Base-by-base conservation (phyloP, 2,329 filamentous ascomycete genomes). In the Fusarium gaditjirri region DNA sequence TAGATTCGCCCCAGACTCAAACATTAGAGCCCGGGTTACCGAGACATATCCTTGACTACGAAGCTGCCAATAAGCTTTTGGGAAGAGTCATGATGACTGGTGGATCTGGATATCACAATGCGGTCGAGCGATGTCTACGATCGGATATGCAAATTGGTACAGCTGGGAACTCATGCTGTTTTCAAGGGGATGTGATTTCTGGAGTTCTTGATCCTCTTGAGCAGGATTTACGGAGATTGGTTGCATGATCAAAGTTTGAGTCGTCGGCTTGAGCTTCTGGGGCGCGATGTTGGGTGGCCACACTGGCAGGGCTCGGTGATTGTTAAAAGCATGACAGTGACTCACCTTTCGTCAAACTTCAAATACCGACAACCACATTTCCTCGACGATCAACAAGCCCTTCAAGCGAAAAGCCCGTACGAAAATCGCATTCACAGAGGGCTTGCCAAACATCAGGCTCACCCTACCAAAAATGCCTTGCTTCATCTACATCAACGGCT, bases 401-500 rank as follows among this genome's bases (percentile, higher is more conserved):
- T 19, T 23, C 8, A 2, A 8, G 3, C 8, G 1, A 29, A 14
- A 23, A 31, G 35, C 7, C 4, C 4, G 4, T 13, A n/a, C 8
- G 0, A 11, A 8, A 8, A 31, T 8, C 25, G 10, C 25, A 29
- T 19, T 8, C 11, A 1, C 25, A 31, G 25, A 0, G 1, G 16
- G 23, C 2, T 1, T 19, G 3, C 5, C 52, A 14, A 12, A 1
- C 11, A 19, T 6, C 36, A 6, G 14, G 8, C 11, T 14, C 19
- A 2, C 10, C 3, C 2, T 4, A 0, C 13, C 8, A 19, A 41
- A 38, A 0, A 53, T 54, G 38, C 19, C 25, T 19, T 36, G 27
- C 11, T 63, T 61, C 19, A 11, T 66, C 19, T 60, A 62, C 31
- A 52, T 70, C 53, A 66, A 62, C 21, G 60, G 55, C 8, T 64